Base-by-base conservation (phyloP, 1,139 yeast genomes). In the Hansenula sp. region DNA sequence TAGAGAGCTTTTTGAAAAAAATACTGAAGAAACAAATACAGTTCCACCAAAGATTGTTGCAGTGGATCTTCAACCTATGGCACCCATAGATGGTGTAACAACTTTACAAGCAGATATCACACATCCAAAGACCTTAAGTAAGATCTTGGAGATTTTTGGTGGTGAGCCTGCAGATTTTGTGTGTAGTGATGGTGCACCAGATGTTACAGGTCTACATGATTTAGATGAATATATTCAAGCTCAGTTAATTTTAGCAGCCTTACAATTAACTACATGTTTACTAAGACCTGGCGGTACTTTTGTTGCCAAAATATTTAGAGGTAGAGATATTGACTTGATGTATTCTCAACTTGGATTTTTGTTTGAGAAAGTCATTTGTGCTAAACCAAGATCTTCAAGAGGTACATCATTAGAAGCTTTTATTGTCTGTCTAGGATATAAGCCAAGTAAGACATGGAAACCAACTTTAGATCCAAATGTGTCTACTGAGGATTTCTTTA, bases 131-230 rank as follows among this genome's bases (percentile, higher is more conserved):
- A 92, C 98, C 0, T 69, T 92, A 41, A 74, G 75, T 37, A 73
- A 73, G 53, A 92, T 92, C 35, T 66, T 86, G 51, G 84, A 81
- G 31, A 73, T 83, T 29, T 92, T 92, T 66, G 94, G 87, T 28
- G 96, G 96, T 33, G 87, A 86, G 52, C 81, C 85, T 39, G 97
- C 97, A 0, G 98, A 92, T 61, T 84, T 92, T 58, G 96, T 92
- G 1, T 87, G 96, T 54, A 84, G 95, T 50, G 98, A 92, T 62
- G 98, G 98, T 39, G 98, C 98, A 0, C 98, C 98, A 2, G 98
- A 92, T 64, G 98, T 92, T 21, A 94, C 98, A 0, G 98, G 98
- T 1, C 64, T 92, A 40, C 98, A 94, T 59, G 98, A 94, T 62
- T 69, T 92, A 46, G 98, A 92, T 62, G 98, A 92, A 61, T 92